Evolutionary conservation across 352 stramenopile genomes (phyloP).

Genomic region (Hyphochytrium catenoides): DNA sequence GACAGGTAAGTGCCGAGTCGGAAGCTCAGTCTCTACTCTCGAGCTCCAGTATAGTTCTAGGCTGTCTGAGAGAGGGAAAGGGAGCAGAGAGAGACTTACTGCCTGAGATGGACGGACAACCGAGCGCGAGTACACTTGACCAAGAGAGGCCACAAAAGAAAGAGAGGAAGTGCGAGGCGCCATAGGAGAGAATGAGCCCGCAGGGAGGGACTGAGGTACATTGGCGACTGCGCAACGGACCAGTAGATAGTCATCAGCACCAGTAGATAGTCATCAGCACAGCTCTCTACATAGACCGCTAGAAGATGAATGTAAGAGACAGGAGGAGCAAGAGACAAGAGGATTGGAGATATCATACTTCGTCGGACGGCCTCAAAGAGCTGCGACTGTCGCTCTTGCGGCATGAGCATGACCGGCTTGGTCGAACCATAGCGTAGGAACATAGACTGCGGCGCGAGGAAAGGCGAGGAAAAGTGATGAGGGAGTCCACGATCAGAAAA

Average conservation of each 20-base stretch:
- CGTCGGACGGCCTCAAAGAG: conserved; percentile 43
- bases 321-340: neutral
- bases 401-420: conserved; percentile 46
- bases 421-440: conserved; percentile 42
- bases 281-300: neutral
- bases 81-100: no score
- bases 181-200: conserved; percentile 11
- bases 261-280: conserved; percentile 27
- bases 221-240: conserved; percentile 16
- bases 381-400: conserved; percentile 41
- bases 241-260: conserved; percentile 13
- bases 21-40: no score
- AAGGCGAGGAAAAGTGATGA: no score
- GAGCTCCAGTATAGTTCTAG: no score
- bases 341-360: conserved; percentile 17
- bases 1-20: conserved; percentile 27
- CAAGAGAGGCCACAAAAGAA: no score
- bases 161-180: no score
- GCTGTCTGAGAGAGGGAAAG: no score
- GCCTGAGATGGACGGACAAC: no score
- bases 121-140: no score
- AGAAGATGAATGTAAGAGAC: neutral
- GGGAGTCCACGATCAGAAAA: no score
- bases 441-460: conserved; percentile 15
- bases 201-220: conserved; percentile 13